A percentile compares a stretch with the other conserved stretches of the same genome.
Evolutionary conservation across 345 rosid species (phyloP).

Genomic region (Rhodamnia argentea): DNA sequence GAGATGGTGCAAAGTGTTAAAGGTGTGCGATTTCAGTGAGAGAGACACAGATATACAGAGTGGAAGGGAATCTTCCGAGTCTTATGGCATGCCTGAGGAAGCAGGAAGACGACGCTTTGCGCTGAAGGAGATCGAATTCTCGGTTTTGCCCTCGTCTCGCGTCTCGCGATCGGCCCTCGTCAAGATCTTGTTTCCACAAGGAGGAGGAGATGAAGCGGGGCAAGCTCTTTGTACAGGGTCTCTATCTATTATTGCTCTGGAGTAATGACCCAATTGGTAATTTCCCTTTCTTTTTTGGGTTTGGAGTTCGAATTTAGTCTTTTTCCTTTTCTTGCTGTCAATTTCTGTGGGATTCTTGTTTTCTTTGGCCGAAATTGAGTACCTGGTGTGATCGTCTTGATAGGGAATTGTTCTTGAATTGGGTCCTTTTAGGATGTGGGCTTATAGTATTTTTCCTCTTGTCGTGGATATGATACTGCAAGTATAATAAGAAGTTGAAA

Average conservation of each 20-base stretch:
- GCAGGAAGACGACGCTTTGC: slow-evolving; percentile 5
- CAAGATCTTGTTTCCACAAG: not conserved
- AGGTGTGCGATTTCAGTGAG: not conserved
- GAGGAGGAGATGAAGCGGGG: slow-evolving; percentile 27
- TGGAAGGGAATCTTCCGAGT: slow-evolving; percentile 4
- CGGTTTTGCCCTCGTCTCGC: not conserved
- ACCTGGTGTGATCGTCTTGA: not conserved
- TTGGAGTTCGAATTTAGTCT: not conserved
- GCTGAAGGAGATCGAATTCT: slow-evolving; percentile 1
- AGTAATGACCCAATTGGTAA: slow-evolving; percentile 39
- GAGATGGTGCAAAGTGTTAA: not conserved
- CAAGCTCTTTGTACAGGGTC: slow-evolving; percentile 7
- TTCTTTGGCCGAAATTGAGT: not conserved
- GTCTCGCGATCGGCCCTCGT: not conserved
- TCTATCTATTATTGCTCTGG: slow-evolving; percentile 26
- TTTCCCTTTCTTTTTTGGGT: slow-evolving; percentile 8
- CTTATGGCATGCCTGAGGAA: slow-evolving; percentile 18
- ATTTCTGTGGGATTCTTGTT: not conserved
- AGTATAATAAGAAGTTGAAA: not conserved
- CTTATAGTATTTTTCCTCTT: not conserved
- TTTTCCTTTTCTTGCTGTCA: not conserved
- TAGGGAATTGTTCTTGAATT: not conserved
- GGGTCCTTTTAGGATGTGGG: not conserved
- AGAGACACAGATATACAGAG: not conserved
- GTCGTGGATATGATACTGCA: not conserved